Percentiles rank a stretch among this genome's conserved stretches.
phyloP scores from a whole-genome alignment of 1,139 yeast species.

The Wickerhamiella infanticola region DNA sequence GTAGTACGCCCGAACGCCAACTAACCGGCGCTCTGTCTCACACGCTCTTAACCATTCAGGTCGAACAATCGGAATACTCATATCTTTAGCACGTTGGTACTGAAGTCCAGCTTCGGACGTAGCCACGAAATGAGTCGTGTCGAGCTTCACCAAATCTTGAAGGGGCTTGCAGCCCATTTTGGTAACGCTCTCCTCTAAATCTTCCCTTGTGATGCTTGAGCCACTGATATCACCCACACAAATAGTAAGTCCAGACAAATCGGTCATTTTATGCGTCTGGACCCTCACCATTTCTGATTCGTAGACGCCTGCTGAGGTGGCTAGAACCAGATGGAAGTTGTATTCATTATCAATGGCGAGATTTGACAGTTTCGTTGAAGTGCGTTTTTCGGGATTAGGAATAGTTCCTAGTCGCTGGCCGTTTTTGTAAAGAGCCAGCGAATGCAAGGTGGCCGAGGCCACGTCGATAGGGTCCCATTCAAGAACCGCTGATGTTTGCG shows the following conservation, averaged over 20 bases:
- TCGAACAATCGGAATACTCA: slow-evolving; percentile 84
- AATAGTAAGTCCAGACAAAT: slow-evolving; percentile 79
- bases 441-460: slow-evolving; percentile 70
- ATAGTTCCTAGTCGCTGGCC: slow-evolving; percentile 68
- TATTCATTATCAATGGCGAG: slow-evolving; percentile 75
- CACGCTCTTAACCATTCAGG: slow-evolving; percentile 98
- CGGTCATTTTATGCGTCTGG: slow-evolving; percentile 92
- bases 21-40: slow-evolving; percentile 73
- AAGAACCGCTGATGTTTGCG: slow-evolving; percentile 88
- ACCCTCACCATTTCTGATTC: slow-evolving; percentile 53
- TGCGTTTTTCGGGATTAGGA: slow-evolving; percentile 68
- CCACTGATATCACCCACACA: slow-evolving; percentile 67
- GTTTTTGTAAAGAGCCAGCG: slow-evolving; percentile 65
- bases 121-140: slow-evolving; percentile 87
- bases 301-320: slow-evolving; percentile 79
- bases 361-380: slow-evolving; percentile 80
- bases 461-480: slow-evolving; percentile 83
- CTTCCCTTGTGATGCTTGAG: slow-evolving; percentile 38
- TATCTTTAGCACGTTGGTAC: slow-evolving; percentile 62
- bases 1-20: slow-evolving; percentile 67
- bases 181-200: slow-evolving; percentile 45
- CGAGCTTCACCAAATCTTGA: slow-evolving; percentile 60
- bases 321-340: slow-evolving; percentile 62
- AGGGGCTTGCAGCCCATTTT: slow-evolving; percentile 77
- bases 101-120: slow-evolving; percentile 53